Base-by-base conservation (phyloP, 768 basidiomycete species). In the Podaxis sp. region DNA sequence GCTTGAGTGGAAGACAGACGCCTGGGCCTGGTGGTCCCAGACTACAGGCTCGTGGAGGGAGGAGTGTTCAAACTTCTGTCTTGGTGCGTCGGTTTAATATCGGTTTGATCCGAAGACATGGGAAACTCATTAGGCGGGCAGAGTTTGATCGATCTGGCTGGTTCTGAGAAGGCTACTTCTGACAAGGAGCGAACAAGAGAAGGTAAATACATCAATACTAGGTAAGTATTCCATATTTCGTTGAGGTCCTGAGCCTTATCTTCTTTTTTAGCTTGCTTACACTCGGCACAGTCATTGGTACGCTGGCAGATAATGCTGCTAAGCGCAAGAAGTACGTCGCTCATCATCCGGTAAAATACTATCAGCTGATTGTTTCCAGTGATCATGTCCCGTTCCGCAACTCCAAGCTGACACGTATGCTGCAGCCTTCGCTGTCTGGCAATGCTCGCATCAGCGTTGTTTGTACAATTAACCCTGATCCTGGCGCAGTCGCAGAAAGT, bases 381-480 rank as follows among this genome's bases (percentile, higher is more conserved):
- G 93, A 95, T 71, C 95, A 98, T 71, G 88, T 99, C 13, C 96
- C 96, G 2, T 99, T 90, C 77, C 88, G 96, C 19, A 97, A 98
- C 72, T 95, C 92, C 48, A 99, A 99, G 74, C 83, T 99, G 9
- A 97, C 95, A 15, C 87, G 95, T 24, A 86, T 99, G 74, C 84
- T 99, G 5, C 96, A 98, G 73, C 95, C 96, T 1, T 98, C 95
- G 0, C 81, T 99, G 1, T 92, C 95, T 0, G 96, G 96, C 1
- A 94, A 99, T 72, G 96, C 96, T 22, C 87, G 95, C 7, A 96
- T 99, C 58, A 95, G 93, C 46, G 96, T 99, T 15, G 90, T 99
- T 57, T 97, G 96, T 73, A 99, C 96, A 0, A 85, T 99, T 71
- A 96, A 96, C 69, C 95, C 96, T 0, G 92, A 95, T 55, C 73